Base-by-base conservation (phyloP, 345 rosid species). In the Anastatica hierochuntica region DNA sequence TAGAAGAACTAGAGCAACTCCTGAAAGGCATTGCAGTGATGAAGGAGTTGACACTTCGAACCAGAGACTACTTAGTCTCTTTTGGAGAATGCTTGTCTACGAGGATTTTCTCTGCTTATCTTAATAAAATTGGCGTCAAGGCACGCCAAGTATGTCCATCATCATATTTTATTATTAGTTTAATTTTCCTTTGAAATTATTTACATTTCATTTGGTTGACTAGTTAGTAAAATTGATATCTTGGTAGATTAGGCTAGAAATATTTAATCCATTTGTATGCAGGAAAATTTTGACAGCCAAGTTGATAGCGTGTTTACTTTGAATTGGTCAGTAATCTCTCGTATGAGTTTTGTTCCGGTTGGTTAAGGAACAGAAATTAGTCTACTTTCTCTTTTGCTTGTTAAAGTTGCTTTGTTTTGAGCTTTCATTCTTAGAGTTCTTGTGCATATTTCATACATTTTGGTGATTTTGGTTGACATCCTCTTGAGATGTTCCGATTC, bases 31-130 rank as follows among this genome's bases (percentile, higher is more conserved):
- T 92, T 60, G 90, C 98, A 30, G 80, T 85, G 95, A 81, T 88
- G 97, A 92, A 83, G 70, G 98, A 92, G 62, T 68, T 92, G 53
- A 92, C 98, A 61, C 81, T 71, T 53, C 77, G 95, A 21, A 83
- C 95, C 6, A 80, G 55, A 72, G 97, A 88, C 67, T 85, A 88
- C 66, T 60, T 92, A 15, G 98, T 88, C 75, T 92, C 98, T 24
- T 92, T 92, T 73, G 98, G 98, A 58, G 98, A 92, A 71, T 88
- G 98, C 71, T 61, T 92, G 90, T 88, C 95, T 36, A 92, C 98
- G 0, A 85, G 98, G 75, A 76, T 92, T 67, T 92, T 92, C 58
- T 94, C 99, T 0, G 95, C 97, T 40, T 85, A 88, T 68, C 72
- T 92, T 71, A 85, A 76, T 61, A 76, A 76, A 74, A 67, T 74